Conservation (phyloP, 108 stramenopile species). For the Licmophora abbreviata region DNA sequence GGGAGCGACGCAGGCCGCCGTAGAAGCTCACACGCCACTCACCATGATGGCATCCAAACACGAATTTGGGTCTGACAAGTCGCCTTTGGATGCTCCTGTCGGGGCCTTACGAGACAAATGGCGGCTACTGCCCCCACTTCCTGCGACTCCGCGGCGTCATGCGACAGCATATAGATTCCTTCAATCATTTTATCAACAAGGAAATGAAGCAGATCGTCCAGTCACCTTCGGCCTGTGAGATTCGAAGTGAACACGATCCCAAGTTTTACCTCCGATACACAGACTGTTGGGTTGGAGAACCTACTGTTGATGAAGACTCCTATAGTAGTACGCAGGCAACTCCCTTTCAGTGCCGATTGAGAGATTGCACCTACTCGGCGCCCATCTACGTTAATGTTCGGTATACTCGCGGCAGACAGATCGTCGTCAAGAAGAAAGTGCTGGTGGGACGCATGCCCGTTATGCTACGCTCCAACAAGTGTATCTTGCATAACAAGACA, state of each 20-base stretch:
- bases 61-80: conserved; percentile 72
- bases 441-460: conserved; percentile 87
- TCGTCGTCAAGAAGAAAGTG: conserved; percentile 84
- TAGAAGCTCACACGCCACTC: conserved; percentile 1
- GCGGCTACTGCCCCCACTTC: conserved; percentile 92
- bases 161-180: conserved; percentile 98
- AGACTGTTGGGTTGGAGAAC: conserved; percentile 93
- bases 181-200: conserved; percentile 93
- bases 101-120: conserved; percentile 87
- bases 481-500: conserved; percentile 76
- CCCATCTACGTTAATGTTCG: conserved; percentile 97
- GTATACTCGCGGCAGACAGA: conserved; percentile 91
- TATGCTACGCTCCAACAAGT: conserved; percentile 92
- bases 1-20: conserved; percentile 20
- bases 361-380: conserved; percentile 97
- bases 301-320: conserved; percentile 87
- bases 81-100: conserved; percentile 82
- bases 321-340: conserved; percentile 73
- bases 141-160: conserved; percentile 87
- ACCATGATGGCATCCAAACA: too few relatives aligned
- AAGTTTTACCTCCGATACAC: conserved; percentile 94
- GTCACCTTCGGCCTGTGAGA: conserved; percentile 75
- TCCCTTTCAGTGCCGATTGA: conserved; percentile 94
- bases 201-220: conserved; percentile 91
- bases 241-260: conserved; percentile 90